These are phyloP conservation scores for Periconia sp. DNA, from an alignment of 2,329 filamentous ascomycete genomes.

Conservation along the genomic window DNA sequence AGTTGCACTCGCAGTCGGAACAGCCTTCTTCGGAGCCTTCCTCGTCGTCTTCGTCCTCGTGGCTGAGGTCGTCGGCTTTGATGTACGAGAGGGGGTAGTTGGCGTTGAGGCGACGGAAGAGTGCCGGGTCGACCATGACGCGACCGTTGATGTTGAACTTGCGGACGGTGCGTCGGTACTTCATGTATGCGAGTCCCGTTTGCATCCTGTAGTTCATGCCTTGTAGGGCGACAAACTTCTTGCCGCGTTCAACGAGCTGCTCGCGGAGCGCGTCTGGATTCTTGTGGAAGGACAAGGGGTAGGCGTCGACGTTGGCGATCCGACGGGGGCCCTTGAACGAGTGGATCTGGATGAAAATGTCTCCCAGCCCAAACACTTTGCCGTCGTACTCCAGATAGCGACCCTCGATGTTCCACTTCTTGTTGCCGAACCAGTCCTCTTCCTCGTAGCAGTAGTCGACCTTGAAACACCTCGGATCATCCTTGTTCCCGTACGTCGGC, in stretches of 20 bases:
- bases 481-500: slow-evolving; percentile 72
- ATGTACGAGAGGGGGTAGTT: slow-evolving; percentile 80
- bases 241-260: slow-evolving; percentile 76
- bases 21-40: slow-evolving; percentile 54
- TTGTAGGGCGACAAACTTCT: slow-evolving; percentile 78
- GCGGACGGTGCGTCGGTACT: slow-evolving; percentile 72
- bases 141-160: slow-evolving; percentile 86
- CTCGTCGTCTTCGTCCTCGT: slow-evolving; percentile 57
- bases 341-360: slow-evolving; percentile 67
- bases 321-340: slow-evolving; percentile 80
- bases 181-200: slow-evolving; percentile 82
- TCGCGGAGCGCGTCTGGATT: slow-evolving; percentile 65
- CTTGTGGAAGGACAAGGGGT: slow-evolving; percentile 79
- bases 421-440: slow-evolving; percentile 67
- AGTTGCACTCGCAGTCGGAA: slow-evolving; percentile 38
- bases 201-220: slow-evolving; percentile 83
- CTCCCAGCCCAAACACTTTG: slow-evolving; percentile 78
- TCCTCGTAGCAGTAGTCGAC: slow-evolving; percentile 76
- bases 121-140: slow-evolving; percentile 83
- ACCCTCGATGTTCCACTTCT: slow-evolving; percentile 76
- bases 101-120: slow-evolving; percentile 80
- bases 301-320: slow-evolving; percentile 76
- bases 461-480: slow-evolving; percentile 81
- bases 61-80: slow-evolving; percentile 67
- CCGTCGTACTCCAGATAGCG: slow-evolving; percentile 86